Percentiles rank a stretch among this genome's conserved stretches.
Evolutionary conservation across 179 eudicot species (phyloP).

Genomic region (Corrigiola litoralis): DNA sequence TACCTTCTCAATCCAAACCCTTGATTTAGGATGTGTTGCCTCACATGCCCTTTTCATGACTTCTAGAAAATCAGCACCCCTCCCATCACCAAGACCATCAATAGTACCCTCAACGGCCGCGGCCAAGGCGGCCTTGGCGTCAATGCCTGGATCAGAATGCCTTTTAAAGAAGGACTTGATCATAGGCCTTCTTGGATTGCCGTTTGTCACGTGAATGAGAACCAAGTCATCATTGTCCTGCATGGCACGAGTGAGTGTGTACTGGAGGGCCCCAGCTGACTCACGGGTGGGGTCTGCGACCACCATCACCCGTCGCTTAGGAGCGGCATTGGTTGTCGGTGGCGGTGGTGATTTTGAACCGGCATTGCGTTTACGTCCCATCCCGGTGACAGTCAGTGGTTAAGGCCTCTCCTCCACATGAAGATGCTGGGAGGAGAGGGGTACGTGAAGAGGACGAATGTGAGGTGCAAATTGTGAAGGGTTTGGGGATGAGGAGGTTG

Average conservation of each 20-base stretch:
- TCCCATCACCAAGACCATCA: background rate
- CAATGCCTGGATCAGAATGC: background rate
- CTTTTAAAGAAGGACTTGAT: constrained; percentile 27
- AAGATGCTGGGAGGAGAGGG: constrained; percentile 16
- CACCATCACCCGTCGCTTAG: constrained; percentile 41
- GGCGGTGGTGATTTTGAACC: too few relatives aligned
- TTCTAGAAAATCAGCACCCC: constrained; percentile 36
- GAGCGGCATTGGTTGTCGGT: background rate
- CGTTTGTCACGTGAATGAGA: constrained; percentile 39
- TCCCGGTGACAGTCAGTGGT: background rate
- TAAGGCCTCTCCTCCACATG: constrained; percentile 14
- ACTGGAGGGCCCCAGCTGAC: constrained; percentile 59
- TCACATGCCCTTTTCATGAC: constrained; percentile 44
- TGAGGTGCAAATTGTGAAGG: background rate
- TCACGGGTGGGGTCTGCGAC: constrained; percentile 59
- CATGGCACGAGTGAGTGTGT: constrained; percentile 53
- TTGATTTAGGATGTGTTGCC: constrained; percentile 33
- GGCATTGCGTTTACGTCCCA: too few relatives aligned
- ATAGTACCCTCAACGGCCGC: background rate
- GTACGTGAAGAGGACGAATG: background rate
- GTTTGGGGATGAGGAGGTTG: background rate
- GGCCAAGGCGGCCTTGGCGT: background rate
- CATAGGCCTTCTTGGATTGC: constrained; percentile 23
- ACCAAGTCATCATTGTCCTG: constrained; percentile 42
- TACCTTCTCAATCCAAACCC: constrained; percentile 41